Evolutionary conservation across 306 rosid genomes (phyloP).

Genomic region (Datisca glomerata): DNA sequence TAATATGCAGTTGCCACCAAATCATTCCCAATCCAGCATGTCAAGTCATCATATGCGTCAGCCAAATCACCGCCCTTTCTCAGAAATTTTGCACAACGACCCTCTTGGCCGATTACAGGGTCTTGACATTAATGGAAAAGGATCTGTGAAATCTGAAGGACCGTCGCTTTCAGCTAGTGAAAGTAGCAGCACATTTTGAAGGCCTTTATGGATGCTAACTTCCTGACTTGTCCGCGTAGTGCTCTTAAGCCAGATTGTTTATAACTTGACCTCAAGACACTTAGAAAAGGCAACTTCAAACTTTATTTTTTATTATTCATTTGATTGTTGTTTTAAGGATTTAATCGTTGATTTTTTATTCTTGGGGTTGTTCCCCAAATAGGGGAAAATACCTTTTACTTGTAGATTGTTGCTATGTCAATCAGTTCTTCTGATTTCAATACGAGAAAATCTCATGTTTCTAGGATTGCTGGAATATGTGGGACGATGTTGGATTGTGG

Average conservation of each 20-base stretch:
- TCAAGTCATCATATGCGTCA: conserved; percentile 49
- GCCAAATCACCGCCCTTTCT: conserved; percentile 43
- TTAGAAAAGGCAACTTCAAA: conserved; percentile 44
- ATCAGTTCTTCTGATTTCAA: too few relatives aligned
- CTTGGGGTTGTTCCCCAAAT: conserved; percentile 51
- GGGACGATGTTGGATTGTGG: too few relatives aligned
- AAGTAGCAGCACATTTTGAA: conserved; percentile 75
- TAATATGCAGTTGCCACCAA: conserved; percentile 43
- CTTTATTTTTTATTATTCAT: conserved; percentile 15
- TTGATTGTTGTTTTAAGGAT: conserved; percentile 30
- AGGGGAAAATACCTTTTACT: too few relatives aligned
- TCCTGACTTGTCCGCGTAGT: conserved; percentile 59
- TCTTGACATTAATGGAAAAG: conserved; percentile 75
- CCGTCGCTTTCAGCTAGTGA: conserved; percentile 88
- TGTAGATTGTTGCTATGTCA: too few relatives aligned
- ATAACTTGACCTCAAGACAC: conserved; percentile 59
- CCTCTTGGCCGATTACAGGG: conserved; percentile 84
- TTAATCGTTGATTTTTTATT: conserved; percentile 46
- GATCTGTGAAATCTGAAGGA: conserved; percentile 70
- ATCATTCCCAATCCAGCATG: conserved; percentile 35
- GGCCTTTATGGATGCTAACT: conserved; percentile 23
- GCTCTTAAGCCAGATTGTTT: too few relatives aligned
- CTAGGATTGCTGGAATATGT: too few relatives aligned
- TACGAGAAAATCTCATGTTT: too few relatives aligned
- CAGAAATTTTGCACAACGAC: conserved; percentile 69